Conservation (phyloP, 2,329 filamentous ascomycete species). For the Aspergillus melleus region DNA sequence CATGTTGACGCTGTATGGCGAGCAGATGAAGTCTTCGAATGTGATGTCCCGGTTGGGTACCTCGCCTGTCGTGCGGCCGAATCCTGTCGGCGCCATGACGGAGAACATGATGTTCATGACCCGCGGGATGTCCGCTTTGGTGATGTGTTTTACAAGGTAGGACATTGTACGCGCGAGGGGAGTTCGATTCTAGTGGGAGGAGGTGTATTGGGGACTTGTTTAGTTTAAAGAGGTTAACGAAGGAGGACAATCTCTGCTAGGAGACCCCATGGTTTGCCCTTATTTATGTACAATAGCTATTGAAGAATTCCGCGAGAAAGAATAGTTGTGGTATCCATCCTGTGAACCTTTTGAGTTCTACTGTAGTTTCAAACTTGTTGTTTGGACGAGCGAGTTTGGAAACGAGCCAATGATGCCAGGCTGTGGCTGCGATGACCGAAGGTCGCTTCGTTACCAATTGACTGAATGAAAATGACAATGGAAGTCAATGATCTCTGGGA, state of each 20-base stretch:
- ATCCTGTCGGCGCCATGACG: background rate
- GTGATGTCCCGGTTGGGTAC: background rate
- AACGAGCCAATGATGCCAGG: background rate
- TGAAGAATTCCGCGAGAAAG: no score
- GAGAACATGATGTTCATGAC: constrained; percentile 1
- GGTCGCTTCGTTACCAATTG: background rate
- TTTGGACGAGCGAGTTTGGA: no score
- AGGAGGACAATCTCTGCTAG: no score
- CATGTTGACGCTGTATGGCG: background rate
- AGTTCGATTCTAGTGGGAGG: background rate
- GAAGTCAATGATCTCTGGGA: background rate
- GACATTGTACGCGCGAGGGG: background rate
- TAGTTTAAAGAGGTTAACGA: no score
- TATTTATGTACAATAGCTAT: no score
- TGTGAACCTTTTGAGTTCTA: background rate
- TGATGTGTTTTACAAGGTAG: background rate
- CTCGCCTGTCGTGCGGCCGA: constrained; percentile 1
- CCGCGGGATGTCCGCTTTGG: background rate
- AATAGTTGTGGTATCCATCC: no score
- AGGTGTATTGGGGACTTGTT: no score
- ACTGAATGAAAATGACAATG: background rate
- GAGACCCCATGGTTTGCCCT: no score
- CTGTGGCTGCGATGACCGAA: background rate
- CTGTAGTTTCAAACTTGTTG: background rate
- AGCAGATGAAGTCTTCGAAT: background rate